Base-by-base conservation (phyloP, 805 yeast genomes). In the Yarrowia hollandica region DNA sequence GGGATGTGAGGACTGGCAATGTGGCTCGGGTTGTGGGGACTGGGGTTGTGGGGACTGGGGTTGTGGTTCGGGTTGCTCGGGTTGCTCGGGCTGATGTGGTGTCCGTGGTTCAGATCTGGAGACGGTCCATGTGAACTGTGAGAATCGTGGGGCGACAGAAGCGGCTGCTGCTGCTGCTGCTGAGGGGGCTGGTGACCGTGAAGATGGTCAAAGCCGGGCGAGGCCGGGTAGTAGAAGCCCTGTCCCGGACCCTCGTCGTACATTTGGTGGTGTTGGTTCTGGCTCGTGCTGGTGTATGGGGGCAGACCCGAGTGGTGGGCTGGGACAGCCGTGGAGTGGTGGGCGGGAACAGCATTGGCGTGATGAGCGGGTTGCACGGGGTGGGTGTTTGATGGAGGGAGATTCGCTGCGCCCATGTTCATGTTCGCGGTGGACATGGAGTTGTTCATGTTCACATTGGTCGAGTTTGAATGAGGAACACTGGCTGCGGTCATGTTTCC, bases 201-300 rank as follows among this genome's bases (percentile, higher is more conserved):
- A n/a, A n/a, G 9, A 3, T 38, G 44, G 8, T 22, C 46, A 28
- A 4, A 42, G 12, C 34, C 50, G 1, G 50, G 50, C 9, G 50
- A 42, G 4, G 11, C 16, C 7, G 52, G 52, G n/a, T 44, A 44
- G 8, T 22, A 28, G 26, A 19, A 44, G 4, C 26, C n/a, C n/a
- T n/a, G n/a, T n/a, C n/a, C 26, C 0, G 48, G 48, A 4, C 23
- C 23, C 23, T 44, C 52, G 11, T 44, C 52, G 37, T 44, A 44
- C 52, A 44, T 44, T 35, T 44, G 52, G 26, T 44, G 52, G 11
- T 28, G 52, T 19, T 44, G 52, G 19, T 35, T 44, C 6, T 44
- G 52, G 16, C 35, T 28, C 26, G 28, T 34, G 52, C 35, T 28
- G 35, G 28, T 34, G 16, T 5, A 41, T n/a, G n/a, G n/a, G n/a